phyloP scores from a whole-genome alignment of 2,329 filamentous ascomycete species.

The Arachnomyces sp. region DNA sequence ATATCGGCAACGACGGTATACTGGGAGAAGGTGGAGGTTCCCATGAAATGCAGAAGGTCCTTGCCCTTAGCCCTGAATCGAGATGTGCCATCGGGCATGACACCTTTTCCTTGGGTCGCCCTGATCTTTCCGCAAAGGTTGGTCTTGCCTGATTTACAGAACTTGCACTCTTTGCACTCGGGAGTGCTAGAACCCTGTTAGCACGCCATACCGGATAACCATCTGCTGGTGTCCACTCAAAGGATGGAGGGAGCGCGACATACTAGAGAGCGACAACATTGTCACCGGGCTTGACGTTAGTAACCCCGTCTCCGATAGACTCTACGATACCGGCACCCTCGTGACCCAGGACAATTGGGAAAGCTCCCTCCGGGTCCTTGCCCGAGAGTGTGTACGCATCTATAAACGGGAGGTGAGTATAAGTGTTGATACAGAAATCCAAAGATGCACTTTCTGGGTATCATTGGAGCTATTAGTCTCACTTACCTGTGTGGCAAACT shows the following conservation, averaged over 20 bases:
- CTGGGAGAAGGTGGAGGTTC: slow-evolving; percentile 96
- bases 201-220: slow-evolving; percentile 5
- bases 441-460: slow-evolving; percentile 4
- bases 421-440: background rate
- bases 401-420: slow-evolving; percentile 22
- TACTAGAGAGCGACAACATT: slow-evolving; percentile 85
- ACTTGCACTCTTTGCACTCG: slow-evolving; percentile 97
- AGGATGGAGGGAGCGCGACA: slow-evolving; percentile 22
- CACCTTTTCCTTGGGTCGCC: slow-evolving; percentile 86
- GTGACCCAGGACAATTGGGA: slow-evolving; percentile 82
- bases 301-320: slow-evolving; percentile 90
- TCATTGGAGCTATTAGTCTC: slow-evolving; percentile 5
- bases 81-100: slow-evolving; percentile 95
- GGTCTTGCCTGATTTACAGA: slow-evolving; percentile 99
- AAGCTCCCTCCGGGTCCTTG: slow-evolving; percentile 93
- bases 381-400: slow-evolving; percentile 93
- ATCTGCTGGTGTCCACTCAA: slow-evolving; percentile 14
- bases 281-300: slow-evolving; percentile 87
- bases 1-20: slow-evolving; percentile 99
- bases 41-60: slow-evolving; percentile 97
- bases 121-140: slow-evolving; percentile 99
- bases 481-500: slow-evolving; percentile 90
- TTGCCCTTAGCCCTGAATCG: slow-evolving; percentile 94
- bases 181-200: slow-evolving; percentile 61
- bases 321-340: slow-evolving; percentile 89